Conservation (phyloP, 495 filamentous ascomycete genomes). For the Penicillium maclennaniae region DNA sequence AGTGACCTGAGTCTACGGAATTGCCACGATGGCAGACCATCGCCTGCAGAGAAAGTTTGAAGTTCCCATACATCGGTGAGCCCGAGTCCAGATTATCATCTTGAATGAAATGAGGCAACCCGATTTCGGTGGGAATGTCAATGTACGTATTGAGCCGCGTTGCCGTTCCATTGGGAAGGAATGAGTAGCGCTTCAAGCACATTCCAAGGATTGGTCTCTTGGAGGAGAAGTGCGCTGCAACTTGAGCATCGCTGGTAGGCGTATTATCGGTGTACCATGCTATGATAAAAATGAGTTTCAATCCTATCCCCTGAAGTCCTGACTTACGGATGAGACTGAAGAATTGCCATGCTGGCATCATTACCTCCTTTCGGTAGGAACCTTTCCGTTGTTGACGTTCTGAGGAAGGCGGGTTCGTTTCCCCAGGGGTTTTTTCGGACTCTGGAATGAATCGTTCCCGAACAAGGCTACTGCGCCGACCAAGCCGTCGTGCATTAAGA, state of each 20-base stretch:
- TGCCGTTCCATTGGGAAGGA: slow-evolving; percentile 63
- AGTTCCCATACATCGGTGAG: slow-evolving; percentile 68
- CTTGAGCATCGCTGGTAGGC: slow-evolving; percentile 63
- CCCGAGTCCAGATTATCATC: slow-evolving; percentile 65
- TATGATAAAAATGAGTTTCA: slow-evolving; percentile 38
- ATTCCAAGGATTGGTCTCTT: slow-evolving; percentile 83
- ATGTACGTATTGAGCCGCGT: slow-evolving; percentile 72
- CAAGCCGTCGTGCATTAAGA: slow-evolving; percentile 22
- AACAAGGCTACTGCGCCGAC: slow-evolving; percentile 59
- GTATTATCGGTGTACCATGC: slow-evolving; percentile 68
- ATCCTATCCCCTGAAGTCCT: neutral
- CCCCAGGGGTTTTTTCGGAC: slow-evolving; percentile 34
- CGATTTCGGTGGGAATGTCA: slow-evolving; percentile 88
- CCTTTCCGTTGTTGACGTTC: slow-evolving; percentile 35
- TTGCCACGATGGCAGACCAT: slow-evolving; percentile 87
- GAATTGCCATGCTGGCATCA: slow-evolving; percentile 98
- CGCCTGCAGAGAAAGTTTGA: slow-evolving; percentile 85
- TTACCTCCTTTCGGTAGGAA: slow-evolving; percentile 70
- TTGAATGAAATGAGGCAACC: slow-evolving; percentile 83
- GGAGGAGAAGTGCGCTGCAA: slow-evolving; percentile 66
- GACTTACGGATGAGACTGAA: slow-evolving; percentile 79
- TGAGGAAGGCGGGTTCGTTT: slow-evolving; percentile 11
- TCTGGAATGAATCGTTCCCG: slow-evolving; percentile 54
- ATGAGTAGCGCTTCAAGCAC: slow-evolving; percentile 85
- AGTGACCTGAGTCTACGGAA: slow-evolving; percentile 88